phyloP scores from a whole-genome alignment of 768 basidiomycete species.

The Coprinellus micaceus region DNA sequence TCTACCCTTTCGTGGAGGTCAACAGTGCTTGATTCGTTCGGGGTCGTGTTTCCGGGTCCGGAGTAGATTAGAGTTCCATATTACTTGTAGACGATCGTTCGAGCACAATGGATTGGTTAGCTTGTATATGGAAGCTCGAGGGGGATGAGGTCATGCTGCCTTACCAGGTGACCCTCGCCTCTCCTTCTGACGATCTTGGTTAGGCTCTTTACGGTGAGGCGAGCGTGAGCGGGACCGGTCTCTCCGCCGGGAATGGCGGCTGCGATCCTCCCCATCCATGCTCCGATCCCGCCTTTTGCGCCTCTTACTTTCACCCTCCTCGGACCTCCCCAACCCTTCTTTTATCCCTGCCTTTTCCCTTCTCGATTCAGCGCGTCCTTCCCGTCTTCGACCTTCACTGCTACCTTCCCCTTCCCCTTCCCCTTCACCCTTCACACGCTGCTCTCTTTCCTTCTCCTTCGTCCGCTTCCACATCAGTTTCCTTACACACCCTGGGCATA shows the following conservation, averaged over 20 bases:
- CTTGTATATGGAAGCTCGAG: too few relatives aligned
- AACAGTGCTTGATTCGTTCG: too few relatives aligned
- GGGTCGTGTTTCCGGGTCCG: too few relatives aligned
- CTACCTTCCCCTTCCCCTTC: constrained; percentile 36
- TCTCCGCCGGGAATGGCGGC: constrained; percentile 11
- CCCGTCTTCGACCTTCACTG: constrained; percentile 18
- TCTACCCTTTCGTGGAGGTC: constrained; percentile 32
- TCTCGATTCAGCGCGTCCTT: constrained; percentile 31
- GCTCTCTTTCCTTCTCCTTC: constrained; percentile 47
- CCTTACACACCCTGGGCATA: constrained; percentile 73
- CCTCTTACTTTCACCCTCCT: constrained; percentile 14
- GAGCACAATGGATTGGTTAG: too few relatives aligned
- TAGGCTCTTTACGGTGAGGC: constrained; percentile 21
- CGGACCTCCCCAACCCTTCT: constrained; percentile 38
- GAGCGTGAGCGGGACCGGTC: constrained; percentile 37
- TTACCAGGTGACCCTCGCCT: too few relatives aligned
- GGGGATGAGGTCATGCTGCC: too few relatives aligned
- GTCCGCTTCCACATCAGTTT: constrained; percentile 86
- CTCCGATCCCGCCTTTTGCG: constrained; percentile 7
- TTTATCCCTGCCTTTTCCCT: constrained; percentile 8
- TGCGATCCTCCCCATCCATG: too few relatives aligned
- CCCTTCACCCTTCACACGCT: constrained; percentile 17
- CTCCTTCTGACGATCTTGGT: too few relatives aligned
- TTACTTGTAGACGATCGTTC: too few relatives aligned
- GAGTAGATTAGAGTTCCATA: too few relatives aligned